Evolutionary conservation across 2,329 filamentous ascomycete genomes (phyloP), one percentile per base, ranked within the genome.

Genomic region (Magnaporthiopsis rhizophila): DNA sequence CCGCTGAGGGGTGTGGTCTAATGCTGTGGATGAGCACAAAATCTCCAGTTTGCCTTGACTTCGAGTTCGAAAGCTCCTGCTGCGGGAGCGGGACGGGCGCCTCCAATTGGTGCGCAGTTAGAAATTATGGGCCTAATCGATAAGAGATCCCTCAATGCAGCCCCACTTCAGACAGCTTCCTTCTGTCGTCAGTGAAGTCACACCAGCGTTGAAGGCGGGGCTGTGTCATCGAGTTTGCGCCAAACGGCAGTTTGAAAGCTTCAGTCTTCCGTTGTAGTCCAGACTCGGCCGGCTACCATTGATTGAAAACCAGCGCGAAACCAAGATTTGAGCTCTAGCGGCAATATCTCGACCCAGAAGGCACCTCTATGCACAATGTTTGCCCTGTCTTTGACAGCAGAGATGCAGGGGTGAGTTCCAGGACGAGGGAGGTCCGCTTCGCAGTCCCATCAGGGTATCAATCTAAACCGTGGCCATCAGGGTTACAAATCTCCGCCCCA

Each of bases 401-500:
- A 92, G 72, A 75, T 91, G 66, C 80, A 81, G 65, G 89, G 89
- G 89, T 91, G 79, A 67, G 80, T 74, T 74, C 45, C 38, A 45
- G 38, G 38, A 45, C 18, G 4, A 53, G 60, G 24, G 1, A 53
- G 18, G 18, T 24, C 32, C 50, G 34, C 50, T 26, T 58, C 45
- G 38, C 60, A 34, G 36, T 45, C 5, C 13, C 18, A 3, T 50
- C n/a, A 38, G n/a, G 7, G 12, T 15, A 58, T 30, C 26, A 30
- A 32, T n/a, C 57, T 58, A 58, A 58, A 28, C 57, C 7, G 24
- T 2, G 24, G 32, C 24, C 24, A 62, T 60, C 71, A 98, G 95
- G 59, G 92, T 99, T 66, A 97, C 92, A 66, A 90, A 95, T 72
- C 86, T 99, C 69, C 88, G 88, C 65, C 95, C 95, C 9, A 82